A percentile compares a stretch with the other conserved stretches of the same genome.
Conservation (phyloP, 768 basidiomycete species). For the Rhodotorula kratochvilovae region DNA sequence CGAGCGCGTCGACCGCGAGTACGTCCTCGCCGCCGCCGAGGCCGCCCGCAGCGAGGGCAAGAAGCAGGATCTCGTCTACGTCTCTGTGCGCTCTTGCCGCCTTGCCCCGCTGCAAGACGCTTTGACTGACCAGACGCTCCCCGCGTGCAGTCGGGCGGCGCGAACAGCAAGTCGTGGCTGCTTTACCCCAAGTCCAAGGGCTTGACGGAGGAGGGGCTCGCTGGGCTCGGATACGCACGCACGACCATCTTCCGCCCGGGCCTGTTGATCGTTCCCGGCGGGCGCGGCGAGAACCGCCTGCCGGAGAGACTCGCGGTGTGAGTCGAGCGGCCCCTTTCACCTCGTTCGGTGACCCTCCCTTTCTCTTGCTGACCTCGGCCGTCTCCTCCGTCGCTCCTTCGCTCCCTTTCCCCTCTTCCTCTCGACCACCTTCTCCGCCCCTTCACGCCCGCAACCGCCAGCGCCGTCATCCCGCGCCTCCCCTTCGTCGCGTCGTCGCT, state of each 20-base stretch:
- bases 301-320: slow-evolving; percentile 54
- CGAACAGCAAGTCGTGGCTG: slow-evolving; percentile 8
- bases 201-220: slow-evolving; percentile 65
- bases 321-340: slow-evolving; percentile 25
- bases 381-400: not conserved
- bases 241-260: slow-evolving; percentile 67
- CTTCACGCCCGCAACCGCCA: not conserved
- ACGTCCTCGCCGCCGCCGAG: slow-evolving; percentile 55
- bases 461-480: not conserved
- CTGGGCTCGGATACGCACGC: slow-evolving; percentile 64
- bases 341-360: not conserved
- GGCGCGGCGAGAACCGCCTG: slow-evolving; percentile 51
- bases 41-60: slow-evolving; percentile 58
- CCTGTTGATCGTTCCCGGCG: slow-evolving; percentile 52
- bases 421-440: slow-evolving; percentile 3
- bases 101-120: not conserved
- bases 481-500: not conserved
- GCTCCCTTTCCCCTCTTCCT: not conserved
- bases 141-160: not conserved
- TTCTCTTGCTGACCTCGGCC: no score
- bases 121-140: slow-evolving; percentile 40
- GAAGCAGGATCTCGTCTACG: slow-evolving; percentile 63
- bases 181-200: slow-evolving; percentile 43
- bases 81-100: slow-evolving; percentile 54
- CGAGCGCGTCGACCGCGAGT: slow-evolving; percentile 74